A percentile compares a stretch with the other conserved stretches of the same genome.
phyloP scores from a whole-genome alignment of 352 stramenopile genomes.

The Pythium brassicae region DNA sequence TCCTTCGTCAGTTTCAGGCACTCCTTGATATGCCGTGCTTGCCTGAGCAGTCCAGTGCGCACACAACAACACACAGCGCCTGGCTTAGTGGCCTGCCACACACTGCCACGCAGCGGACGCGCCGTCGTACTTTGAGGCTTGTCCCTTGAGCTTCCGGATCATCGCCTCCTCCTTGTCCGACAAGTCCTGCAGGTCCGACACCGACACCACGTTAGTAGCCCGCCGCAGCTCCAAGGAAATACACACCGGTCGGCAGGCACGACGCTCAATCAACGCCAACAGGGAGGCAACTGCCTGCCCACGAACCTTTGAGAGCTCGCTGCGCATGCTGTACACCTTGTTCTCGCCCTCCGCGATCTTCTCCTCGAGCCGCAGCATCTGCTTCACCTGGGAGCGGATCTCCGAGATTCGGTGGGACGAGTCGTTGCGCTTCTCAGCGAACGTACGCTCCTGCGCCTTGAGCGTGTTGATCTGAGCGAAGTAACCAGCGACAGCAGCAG shows the following conservation, averaged over 20 bases:
- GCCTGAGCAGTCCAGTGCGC: conserved; percentile 18
- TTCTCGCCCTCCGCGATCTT: conserved; percentile 68
- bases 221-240: too few relatives aligned
- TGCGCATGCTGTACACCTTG: conserved; percentile 66
- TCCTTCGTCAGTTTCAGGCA: conserved; percentile 51
- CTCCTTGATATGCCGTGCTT: conserved; percentile 66
- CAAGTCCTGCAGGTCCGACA: conserved; percentile 37
- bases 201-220: not conserved
- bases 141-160: conserved; percentile 67
- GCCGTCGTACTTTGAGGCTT: conserved; percentile 56
- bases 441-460: conserved; percentile 60
- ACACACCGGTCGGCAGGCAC: not conserved
- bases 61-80: conserved; percentile 1
- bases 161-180: conserved; percentile 75
- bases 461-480: conserved; percentile 41
- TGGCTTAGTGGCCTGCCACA: conserved; percentile 3
- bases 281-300: not conserved
- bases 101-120: not conserved
- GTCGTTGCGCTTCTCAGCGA: conserved; percentile 52
- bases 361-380: conserved; percentile 67
- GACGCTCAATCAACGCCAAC: not conserved
- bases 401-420: conserved; percentile 58
- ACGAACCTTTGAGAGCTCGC: conserved; percentile 42
- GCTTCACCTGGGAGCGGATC: conserved; percentile 63
- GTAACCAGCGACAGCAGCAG: not conserved